Evolutionary conservation across 2,329 filamentous ascomycete species (phyloP), one percentile per base, ranked within the genome.

Genomic region (Nemania sp.): DNA sequence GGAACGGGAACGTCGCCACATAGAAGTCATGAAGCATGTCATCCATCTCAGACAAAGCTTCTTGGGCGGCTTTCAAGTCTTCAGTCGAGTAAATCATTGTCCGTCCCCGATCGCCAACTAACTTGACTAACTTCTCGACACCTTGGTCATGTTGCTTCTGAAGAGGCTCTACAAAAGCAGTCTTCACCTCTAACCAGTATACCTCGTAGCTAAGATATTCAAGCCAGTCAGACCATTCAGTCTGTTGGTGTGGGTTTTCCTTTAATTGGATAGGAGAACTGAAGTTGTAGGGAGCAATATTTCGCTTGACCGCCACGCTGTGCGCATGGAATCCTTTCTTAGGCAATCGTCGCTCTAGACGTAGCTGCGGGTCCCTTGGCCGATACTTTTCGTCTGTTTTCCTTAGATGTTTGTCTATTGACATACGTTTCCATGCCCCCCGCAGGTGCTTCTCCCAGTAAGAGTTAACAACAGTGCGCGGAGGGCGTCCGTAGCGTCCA

Each of bases 171-270:
- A 24, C 45, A 49, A 24, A 18, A 11, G 45, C 20, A 49, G 45
- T 49, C 45, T 3, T 5, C 18, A 4, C 7, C 11, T 49, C 45
- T 24, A 24, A 11, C 6, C 20, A 49, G 11, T n/a, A 49, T 24
- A 4, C 5, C 20, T 49, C 45, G 45, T 49, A 49, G 20, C 45
- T 49, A n/a, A 49, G n/a, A 49, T 49, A 49, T 49, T 49, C 45
- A 11, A 49, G 45, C 45, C 45, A 49, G 8, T 20, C n/a, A 5
- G 45, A 22, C 45, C 45, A 49, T 24, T 5, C 11, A 49, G 18
- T n/a, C 45, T 49, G 45, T 22, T 49, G 45, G 18, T n/a, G 45
- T 49, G 45, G 45, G 11, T 49, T 24, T n/a, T 22, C 22, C 45
- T 24, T 49, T n/a, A 49, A 22, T n/a, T 49, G 45, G 7, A 49